These are phyloP conservation scores for Tylopilus balloui DNA, from an alignment of 768 basidiomycete genomes.

Conservation along the genomic window DNA sequence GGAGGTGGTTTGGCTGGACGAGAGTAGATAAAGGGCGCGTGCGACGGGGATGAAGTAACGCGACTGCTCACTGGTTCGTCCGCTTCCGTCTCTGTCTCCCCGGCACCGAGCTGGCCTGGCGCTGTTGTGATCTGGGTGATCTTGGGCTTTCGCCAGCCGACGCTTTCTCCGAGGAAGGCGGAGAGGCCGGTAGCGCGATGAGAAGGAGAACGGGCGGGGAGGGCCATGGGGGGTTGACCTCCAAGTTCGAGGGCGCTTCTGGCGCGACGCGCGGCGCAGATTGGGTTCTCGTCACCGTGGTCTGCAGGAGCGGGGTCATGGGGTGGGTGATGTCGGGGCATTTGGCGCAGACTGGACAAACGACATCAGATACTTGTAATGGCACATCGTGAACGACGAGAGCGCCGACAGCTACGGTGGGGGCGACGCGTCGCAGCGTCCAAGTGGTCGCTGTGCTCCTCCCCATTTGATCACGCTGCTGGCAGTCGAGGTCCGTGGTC, in stretches of 20 bases:
- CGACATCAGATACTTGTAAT: no score
- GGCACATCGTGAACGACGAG: no score
- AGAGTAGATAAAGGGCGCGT: not conserved
- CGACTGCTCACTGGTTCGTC: constrained; percentile 62
- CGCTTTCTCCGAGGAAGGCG: constrained; percentile 24
- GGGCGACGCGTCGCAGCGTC: no score
- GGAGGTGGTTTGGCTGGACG: constrained; percentile 56
- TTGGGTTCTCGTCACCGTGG: not conserved
- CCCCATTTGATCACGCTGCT: no score
- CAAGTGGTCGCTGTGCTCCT: no score
- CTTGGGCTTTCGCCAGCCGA: constrained; percentile 37
- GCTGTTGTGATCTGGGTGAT: constrained; percentile 54
- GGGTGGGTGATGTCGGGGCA: no score
- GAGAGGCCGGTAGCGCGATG: constrained; percentile 18
- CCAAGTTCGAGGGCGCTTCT: constrained; percentile 22
- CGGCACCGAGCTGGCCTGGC: constrained; percentile 55
- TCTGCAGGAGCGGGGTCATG: no score
- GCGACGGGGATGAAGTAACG: not conserved
- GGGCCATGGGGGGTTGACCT: constrained; percentile 1
- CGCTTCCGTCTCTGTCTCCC: constrained; percentile 75
- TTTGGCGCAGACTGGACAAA: no score
- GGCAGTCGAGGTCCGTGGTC: no score
- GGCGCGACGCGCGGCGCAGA: constrained; percentile 22
- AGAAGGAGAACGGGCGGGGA: constrained; percentile 6
- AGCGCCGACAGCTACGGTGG: no score